Evolutionary conservation across 345 rosid species (phyloP).

Genomic region (Rhizophora mangle): DNA sequence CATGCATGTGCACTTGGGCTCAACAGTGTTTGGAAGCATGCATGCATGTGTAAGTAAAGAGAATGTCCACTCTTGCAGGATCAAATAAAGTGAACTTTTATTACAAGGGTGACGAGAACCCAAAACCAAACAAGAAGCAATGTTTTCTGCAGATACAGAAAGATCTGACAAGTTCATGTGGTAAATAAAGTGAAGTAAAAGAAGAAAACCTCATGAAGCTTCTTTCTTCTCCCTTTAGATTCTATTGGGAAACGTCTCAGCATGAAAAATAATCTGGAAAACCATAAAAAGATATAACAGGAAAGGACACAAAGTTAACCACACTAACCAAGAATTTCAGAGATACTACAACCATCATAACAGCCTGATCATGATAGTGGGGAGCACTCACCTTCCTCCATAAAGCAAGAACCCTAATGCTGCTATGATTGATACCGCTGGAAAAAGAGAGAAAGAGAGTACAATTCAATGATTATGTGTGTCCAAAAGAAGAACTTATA

Average conservation of each 20-base stretch:
- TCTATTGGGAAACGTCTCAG: conserved; percentile 94
- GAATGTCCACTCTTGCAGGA: no score
- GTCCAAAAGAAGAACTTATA: conserved; percentile 1
- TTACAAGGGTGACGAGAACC: no score
- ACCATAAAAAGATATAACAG: conserved; percentile 6
- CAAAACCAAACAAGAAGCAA: no score
- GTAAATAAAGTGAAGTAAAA: conserved; percentile 9
- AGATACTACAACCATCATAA: conserved; percentile 13
- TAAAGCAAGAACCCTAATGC: conserved; percentile 89
- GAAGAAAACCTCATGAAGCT: conserved; percentile 79
- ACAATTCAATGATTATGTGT: conserved; percentile 5
- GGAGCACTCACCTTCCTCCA: conserved; percentile 84
- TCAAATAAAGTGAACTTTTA: no score
- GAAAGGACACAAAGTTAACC: conserved; percentile 1
- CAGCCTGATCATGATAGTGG: neutral
- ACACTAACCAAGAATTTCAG: conserved; percentile 9
- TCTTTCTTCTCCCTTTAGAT: conserved; percentile 98
- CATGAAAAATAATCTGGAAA: conserved; percentile 85
- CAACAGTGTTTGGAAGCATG: no score
- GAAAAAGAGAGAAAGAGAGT: conserved; percentile 12
- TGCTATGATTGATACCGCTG: conserved; percentile 88
- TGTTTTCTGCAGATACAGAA: neutral
- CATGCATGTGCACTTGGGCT: no score
- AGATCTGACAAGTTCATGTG: neutral
- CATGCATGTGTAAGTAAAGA: no score